phyloP scores from a whole-genome alignment of 2,329 filamentous ascomycete genomes.

The Exophiala aquamarina region DNA sequence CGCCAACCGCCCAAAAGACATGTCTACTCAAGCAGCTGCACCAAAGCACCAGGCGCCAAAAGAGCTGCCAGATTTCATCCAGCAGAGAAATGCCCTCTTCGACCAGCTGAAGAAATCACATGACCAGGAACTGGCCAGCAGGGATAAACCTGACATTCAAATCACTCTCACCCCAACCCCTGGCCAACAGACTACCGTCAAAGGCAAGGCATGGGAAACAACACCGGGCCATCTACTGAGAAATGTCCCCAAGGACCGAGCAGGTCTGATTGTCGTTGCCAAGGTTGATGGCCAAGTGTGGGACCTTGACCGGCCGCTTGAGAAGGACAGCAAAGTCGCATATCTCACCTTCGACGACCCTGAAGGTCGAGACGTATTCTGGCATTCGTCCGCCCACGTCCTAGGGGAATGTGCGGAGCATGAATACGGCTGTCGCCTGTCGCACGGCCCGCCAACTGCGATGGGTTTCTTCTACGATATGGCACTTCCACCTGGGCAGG shows the following conservation, averaged over 20 bases:
- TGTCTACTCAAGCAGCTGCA: conserved; percentile 29
- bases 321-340: conserved; percentile 81
- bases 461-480: conserved; percentile 98
- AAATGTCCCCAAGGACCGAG: conserved; percentile 79
- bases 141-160: conserved; percentile 46
- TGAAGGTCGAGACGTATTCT: conserved; percentile 90
- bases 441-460: conserved; percentile 87
- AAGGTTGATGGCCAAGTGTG: conserved; percentile 82
- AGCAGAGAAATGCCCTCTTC: conserved; percentile 82
- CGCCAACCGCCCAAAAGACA: conserved; percentile 26
- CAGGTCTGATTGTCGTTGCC: conserved; percentile 82
- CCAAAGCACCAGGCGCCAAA: conserved; percentile 33
- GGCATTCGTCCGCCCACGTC: conserved; percentile 94
- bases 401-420: conserved; percentile 93
- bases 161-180: conserved; percentile 49
- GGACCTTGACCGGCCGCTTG: conserved; percentile 89
- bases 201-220: conserved; percentile 85
- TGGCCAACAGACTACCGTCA: conserved; percentile 40
- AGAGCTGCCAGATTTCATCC: conserved; percentile 70
- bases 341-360: conserved; percentile 76
- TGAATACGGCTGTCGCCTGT: conserved; percentile 86
- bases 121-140: conserved; percentile 68
- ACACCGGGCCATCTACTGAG: conserved; percentile 76
- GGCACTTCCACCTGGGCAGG: conserved; percentile 70
- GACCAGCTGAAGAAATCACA: conserved; percentile 83